Conservation (phyloP, 345 rosid species). For the Microthlaspi erraticum region DNA sequence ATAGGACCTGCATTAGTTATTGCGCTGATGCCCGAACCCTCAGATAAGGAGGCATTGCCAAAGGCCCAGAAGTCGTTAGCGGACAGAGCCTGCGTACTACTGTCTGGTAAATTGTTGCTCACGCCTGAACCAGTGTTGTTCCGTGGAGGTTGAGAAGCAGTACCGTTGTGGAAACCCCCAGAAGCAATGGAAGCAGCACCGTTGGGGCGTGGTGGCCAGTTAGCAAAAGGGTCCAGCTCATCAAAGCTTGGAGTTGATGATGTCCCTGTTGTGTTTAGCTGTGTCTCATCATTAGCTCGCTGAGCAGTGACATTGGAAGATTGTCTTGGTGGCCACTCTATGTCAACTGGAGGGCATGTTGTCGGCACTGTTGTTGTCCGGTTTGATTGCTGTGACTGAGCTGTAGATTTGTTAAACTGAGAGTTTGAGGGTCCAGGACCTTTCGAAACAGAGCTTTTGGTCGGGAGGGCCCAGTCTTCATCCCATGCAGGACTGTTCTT, state of each 20-base stretch:
- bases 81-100: conserved; percentile 40
- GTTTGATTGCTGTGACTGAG: conserved; percentile 50
- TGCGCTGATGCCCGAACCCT: conserved; percentile 26
- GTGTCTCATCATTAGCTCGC: conserved; percentile 46
- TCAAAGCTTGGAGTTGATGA: conserved; percentile 57
- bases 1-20: conserved; percentile 44
- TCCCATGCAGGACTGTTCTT: conserved; percentile 74
- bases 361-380: conserved; percentile 47
- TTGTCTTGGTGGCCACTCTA: conserved; percentile 89
- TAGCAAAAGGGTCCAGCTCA: conserved; percentile 89
- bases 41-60: conserved; percentile 47
- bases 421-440: conserved; percentile 38
- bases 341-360: conserved; percentile 69
- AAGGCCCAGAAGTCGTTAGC: conserved; percentile 59
- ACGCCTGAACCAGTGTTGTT: conserved; percentile 50
- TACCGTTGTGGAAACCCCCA: conserved; percentile 25
- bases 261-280: conserved; percentile 44
- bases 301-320: conserved; percentile 48
- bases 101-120: conserved; percentile 42
- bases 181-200: conserved; percentile 35
- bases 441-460: conserved; percentile 44
- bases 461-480: conserved; percentile 76
- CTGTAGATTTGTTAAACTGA: conserved; percentile 49
- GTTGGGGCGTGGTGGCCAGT: conserved; percentile 79
- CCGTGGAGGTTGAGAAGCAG: conserved; percentile 42